Conservation (phyloP, 805 yeast genomes). For the Starmerella potacharoeniae region DNA sequence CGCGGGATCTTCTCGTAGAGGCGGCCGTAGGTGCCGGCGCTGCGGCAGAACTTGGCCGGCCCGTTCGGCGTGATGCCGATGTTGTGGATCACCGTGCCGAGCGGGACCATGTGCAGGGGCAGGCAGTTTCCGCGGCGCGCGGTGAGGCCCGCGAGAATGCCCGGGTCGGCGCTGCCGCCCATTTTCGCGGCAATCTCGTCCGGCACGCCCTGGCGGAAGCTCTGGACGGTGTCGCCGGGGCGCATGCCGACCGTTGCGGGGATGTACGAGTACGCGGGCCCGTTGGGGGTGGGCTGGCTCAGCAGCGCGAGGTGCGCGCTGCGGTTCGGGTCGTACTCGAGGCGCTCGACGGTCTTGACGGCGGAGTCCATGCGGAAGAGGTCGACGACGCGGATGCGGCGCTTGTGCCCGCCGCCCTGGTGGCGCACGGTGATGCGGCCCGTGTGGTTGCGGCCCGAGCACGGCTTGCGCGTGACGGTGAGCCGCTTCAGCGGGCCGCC, state of each 20-base stretch:
- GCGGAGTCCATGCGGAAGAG: constrained; percentile 58
- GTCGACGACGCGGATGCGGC: constrained; percentile 76
- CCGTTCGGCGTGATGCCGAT: constrained; percentile 70
- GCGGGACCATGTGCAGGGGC: constrained; percentile 86
- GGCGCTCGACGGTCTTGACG: constrained; percentile 65
- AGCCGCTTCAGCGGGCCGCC: constrained; percentile 70
- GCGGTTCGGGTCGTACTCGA: constrained; percentile 93
- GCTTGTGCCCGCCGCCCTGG: constrained; percentile 93
- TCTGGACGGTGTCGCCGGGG: constrained; percentile 83
- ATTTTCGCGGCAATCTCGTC: constrained; percentile 58
- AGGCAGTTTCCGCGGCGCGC: constrained; percentile 91
- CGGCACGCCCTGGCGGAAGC: constrained; percentile 83
- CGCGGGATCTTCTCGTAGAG: constrained; percentile 67
- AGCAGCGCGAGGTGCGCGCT: constrained; percentile 85
- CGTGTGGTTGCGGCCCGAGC: constrained; percentile 79
- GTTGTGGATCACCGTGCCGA: constrained; percentile 81
- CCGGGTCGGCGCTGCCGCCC: constrained; percentile 90
- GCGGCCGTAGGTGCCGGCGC: constrained; percentile 93
- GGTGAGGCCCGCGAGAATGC: constrained; percentile 72
- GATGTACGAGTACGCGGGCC: constrained; percentile 48
- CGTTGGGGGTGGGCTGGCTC: constrained; percentile 34
- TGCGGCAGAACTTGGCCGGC: constrained; percentile 76
- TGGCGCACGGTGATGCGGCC: constrained; percentile 89
- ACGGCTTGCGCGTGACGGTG: constrained; percentile 58
- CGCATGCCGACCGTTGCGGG: constrained; percentile 87